Evolutionary conservation across 768 basidiomycete genomes (phyloP).

Genomic region (Hortiboletus campestris): DNA sequence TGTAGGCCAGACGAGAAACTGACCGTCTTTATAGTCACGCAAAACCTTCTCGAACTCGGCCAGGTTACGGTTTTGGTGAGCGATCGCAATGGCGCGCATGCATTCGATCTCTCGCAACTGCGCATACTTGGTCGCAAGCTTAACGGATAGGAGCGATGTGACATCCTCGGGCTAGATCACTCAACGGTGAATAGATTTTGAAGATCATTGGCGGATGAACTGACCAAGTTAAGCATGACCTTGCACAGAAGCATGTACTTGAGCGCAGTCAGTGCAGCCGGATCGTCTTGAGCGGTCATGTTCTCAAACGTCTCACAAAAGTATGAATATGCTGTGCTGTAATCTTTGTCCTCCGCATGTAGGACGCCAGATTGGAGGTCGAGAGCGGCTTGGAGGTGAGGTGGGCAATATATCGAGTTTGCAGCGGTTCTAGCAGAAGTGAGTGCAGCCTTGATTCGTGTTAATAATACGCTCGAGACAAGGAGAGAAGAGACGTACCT

Average conservation of each 20-base stretch:
- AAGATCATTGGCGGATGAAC: conserved; percentile 25
- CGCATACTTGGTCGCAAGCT: conserved; percentile 85
- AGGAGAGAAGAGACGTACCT: conserved; percentile 46
- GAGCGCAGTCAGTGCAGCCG: conserved; percentile 73
- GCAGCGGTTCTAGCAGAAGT: conserved; percentile 92
- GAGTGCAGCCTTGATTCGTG: conserved; percentile 61
- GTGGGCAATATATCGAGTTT: conserved; percentile 92
- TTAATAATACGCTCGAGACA: neutral
- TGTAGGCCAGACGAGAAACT: conserved; percentile 10
- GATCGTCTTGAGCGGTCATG: conserved; percentile 73
- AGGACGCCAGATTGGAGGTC: conserved; percentile 78
- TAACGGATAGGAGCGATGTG: conserved; percentile 78
- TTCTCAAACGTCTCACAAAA: conserved; percentile 98
- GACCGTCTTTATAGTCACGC: conserved; percentile 81
- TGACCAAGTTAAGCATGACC: conserved; percentile 92
- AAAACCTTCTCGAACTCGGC: conserved; percentile 87
- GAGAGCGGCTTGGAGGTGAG: conserved; percentile 56
- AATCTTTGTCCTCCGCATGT: conserved; percentile 97
- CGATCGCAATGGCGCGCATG: conserved; percentile 92
- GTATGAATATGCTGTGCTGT: conserved; percentile 95
- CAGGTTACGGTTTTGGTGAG: conserved; percentile 89
- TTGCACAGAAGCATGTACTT: conserved; percentile 99
- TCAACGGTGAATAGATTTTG: neutral
- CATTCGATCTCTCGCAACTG: conserved; percentile 88
- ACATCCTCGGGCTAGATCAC: conserved; percentile 84